Evolutionary conservation across 2,329 filamentous ascomycete species (phyloP), one percentile per base, ranked within the genome.

Genomic region (Ciborinia camelliae): DNA sequence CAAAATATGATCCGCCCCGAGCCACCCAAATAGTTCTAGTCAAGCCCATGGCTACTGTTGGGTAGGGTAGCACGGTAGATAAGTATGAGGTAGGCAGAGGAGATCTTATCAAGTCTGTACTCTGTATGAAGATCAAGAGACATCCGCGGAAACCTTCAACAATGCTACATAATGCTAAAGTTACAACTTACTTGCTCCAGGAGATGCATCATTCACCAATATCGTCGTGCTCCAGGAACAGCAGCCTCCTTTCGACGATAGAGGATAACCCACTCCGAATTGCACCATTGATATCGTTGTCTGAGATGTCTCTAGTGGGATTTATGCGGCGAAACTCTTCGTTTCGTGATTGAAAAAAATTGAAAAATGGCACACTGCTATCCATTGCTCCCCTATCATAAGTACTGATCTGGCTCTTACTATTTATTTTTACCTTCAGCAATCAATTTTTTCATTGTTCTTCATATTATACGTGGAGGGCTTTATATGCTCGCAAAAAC

Each of bases 121-220:
- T 61, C 26, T 61, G 47, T 30, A 26, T n/a, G 20, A 15, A 45
- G 15, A 26, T 62, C 18, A 32, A 30, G 4, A 47, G 32, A 62
- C 12, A 32, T 62, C 60, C 60, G 60, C 60, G 60, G 60, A 62
- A 62, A 62, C 45, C 37, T 15, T 62, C 20, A 62, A 45, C 39
- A 32, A 26, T 37, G 9, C 15, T 8, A 7, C 15, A n/a, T n/a
- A n/a, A n/a, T n/a, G n/a, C n/a, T n/a, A n/a, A n/a, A n/a, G n/a
- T n/a, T 8, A n/a, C 8, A 20, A 23, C 18, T n/a, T 43, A n/a
- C 20, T 32, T 6, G 2, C 41, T 37, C 30, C 28, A 59, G 41
- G 55, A 59, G 43, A 26, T 37, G 30, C 55, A 58, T 14, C 28
- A n/a, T 35, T 47, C 55, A 20, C n/a, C 14, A 58, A n/a, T n/a